Evolutionary conservation across 2,329 filamentous ascomycete species (phyloP), one percentile per base, ranked within the genome.

Genomic region (Aphanocladium album): DNA sequence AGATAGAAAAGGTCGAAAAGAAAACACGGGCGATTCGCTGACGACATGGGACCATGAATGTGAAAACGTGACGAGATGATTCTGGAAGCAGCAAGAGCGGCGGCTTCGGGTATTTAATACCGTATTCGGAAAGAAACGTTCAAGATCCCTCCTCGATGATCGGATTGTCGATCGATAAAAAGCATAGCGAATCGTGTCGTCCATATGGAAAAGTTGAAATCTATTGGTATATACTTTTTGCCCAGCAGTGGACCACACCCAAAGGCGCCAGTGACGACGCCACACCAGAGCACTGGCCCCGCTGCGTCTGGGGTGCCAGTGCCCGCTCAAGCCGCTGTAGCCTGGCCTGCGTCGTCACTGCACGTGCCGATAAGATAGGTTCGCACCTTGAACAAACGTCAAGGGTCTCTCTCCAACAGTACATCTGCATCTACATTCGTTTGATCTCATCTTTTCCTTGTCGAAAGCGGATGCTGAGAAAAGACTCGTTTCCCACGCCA

Each of bases 311-410:
- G 46, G 21, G 46, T n/a, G n/a, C n/a, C n/a, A n/a, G n/a, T n/a
- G n/a, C n/a, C n/a, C n/a, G 46, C 23, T n/a, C 4, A 50, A 19
- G 23, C 25, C 16, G 14, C 46, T 19, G 46, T 50, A 25, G 21
- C 21, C 43, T 25, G 11, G 7, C 37, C 41, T 17, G 23, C 41
- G 33, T 27, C 30, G n/a, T 14, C 17, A 37, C 41, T 47, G 51
- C 58, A 60, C 58, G 58, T 60, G 58, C 58, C 16, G 58, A 55
- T 60, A 55, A 60, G 58, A 60, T 60, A 60, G 17, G 7, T 23
- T n/a, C 46, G 14, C n/a, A 47, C 54, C 43, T 33, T 45, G 41
- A 41, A 51, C 37, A 35, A 49, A 23, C 19, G 6, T 47, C 54
- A 57, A 45, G 27, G 46, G 27, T 25, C 41, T 41, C 51, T 14